Base-by-base conservation (phyloP, 805 yeast genomes). In the Tetrapisispora taiwanensis region DNA sequence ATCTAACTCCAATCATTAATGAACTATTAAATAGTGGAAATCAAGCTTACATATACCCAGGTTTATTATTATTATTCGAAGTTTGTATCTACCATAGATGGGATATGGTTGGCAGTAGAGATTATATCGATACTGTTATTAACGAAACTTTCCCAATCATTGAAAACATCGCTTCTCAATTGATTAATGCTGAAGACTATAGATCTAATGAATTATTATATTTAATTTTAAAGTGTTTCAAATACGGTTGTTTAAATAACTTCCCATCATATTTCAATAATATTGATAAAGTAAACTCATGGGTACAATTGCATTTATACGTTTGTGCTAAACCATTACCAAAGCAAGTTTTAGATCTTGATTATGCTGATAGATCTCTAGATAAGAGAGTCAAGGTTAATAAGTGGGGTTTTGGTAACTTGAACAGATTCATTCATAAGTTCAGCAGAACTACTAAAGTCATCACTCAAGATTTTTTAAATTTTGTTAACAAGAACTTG, bases 351-450 rank as follows among this genome's bases (percentile, higher is more conserved):
- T 48, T 71, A 51, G 69, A 69, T 9, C 48, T 73, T 3, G 75
- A 74, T 24, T 67, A 71, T 12, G 67, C 72, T 17, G 80, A 75
- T 46, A 70, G 77, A 46, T 55, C 59, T 41, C 59, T 65, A 33
- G 74, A 60, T 51, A 70, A 55, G 54, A 68, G 81, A 74, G 80
- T 70, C 58, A 90, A 79, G 63, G 78, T 77, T 55, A 89, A 72
- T 67, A 92, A 92, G 62, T 90, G 98, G 97, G 79, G 90, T 4
- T 79, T 79, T 52, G 87, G 84, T 33, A 87, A 87, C 59, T 59
- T 89, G 42, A 75, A 74, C 53, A 74, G 90, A 52, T 67, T 88
- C 17, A 81, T 84, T 54, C 72, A 74, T 43, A 74, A 85, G 52
- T 88, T 78, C 58, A 46, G 58, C n/a, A 56, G 61, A 78, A 75